Conservation (phyloP, 164 flowering plant genomes). For the Platanus orientalis region DNA sequence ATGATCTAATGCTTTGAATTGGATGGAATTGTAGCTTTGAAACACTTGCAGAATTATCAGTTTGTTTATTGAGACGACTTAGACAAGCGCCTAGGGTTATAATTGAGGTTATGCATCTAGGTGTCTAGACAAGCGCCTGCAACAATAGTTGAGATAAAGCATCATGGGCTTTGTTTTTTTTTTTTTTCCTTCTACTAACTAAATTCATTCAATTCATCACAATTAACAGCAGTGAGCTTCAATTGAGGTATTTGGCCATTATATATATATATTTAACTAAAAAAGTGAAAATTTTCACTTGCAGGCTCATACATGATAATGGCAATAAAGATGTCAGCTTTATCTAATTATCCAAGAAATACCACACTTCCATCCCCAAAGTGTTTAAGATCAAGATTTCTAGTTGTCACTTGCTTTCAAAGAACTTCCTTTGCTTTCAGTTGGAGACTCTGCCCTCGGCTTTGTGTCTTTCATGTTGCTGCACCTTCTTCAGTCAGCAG, state of each 20-base stretch:
- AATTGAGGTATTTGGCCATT: not conserved
- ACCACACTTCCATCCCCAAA: slow-evolving; percentile 5
- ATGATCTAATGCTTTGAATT: too few relatives aligned
- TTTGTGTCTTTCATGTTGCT: slow-evolving; percentile 17
- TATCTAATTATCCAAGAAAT: slow-evolving; percentile 17
- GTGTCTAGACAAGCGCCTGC: not conserved
- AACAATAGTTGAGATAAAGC: not conserved
- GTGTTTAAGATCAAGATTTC: slow-evolving; percentile 22
- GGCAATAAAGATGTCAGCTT: slow-evolving; percentile 14
- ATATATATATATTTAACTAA: not conserved
- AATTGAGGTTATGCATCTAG: too few relatives aligned
- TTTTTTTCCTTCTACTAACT: too few relatives aligned
- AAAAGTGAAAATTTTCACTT: too few relatives aligned
- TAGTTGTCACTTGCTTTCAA: slow-evolving; percentile 19
- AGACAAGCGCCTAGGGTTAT: too few relatives aligned
- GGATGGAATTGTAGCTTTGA: too few relatives aligned
- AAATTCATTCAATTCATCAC: too few relatives aligned
- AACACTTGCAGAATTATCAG: too few relatives aligned
- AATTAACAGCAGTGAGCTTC: not conserved
- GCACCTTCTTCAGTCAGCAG: slow-evolving; percentile 17
- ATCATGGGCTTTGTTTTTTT: too few relatives aligned
- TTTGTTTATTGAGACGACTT: too few relatives aligned
- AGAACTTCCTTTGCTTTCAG: slow-evolving; percentile 20
- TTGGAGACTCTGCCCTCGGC: slow-evolving; percentile 20
- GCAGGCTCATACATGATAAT: slow-evolving; percentile 18